These are phyloP conservation scores for Globisporangium ultimum DNA, from an alignment of 352 stramenopile species.

Conservation along the genomic window DNA sequence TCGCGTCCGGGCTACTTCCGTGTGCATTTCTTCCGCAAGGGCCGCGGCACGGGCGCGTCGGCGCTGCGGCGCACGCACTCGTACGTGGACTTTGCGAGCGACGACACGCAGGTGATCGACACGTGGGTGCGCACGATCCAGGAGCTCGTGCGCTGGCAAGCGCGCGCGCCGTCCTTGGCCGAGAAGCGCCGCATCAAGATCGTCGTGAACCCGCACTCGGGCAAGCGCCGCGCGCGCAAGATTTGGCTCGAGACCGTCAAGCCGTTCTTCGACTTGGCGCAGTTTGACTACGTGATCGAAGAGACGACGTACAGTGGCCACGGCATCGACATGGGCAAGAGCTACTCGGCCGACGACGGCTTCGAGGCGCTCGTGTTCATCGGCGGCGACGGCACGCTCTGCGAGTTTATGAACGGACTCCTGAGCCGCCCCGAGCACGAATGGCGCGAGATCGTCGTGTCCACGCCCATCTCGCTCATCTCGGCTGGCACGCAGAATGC, in stretches of 20 bases:
- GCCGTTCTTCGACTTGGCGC: constrained; percentile 72
- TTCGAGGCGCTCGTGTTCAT: constrained; percentile 82
- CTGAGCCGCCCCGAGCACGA: constrained; percentile 68
- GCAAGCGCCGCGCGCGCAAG: constrained; percentile 49
- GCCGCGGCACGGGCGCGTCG: constrained; percentile 51
- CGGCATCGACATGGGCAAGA: constrained; percentile 71
- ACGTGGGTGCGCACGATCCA: constrained; percentile 69
- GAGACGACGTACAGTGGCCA: constrained; percentile 73
- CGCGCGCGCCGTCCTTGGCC: constrained; percentile 54
- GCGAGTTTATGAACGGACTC: constrained; percentile 83
- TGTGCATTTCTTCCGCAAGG: constrained; percentile 78
- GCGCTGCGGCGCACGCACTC: constrained; percentile 50
- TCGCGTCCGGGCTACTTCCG: constrained; percentile 38
- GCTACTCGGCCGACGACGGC: constrained; percentile 67
- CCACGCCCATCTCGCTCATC: constrained; percentile 77
- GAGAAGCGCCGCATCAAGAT: constrained; percentile 79
- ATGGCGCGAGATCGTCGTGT: constrained; percentile 78
- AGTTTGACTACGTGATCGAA: constrained; percentile 75
- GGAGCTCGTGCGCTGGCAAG: constrained; percentile 81
- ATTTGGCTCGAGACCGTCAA: constrained; percentile 78
- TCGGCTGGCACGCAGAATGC: constrained; percentile 80
- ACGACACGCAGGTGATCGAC: constrained; percentile 28
- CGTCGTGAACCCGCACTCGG: constrained; percentile 80
- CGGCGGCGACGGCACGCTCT: constrained; percentile 70
- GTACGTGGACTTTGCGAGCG: constrained; percentile 49